These are phyloP conservation scores for Dissoconium aciculare DNA, from an alignment of 2,329 filamentous ascomycete genomes.

Conservation along the genomic window DNA sequence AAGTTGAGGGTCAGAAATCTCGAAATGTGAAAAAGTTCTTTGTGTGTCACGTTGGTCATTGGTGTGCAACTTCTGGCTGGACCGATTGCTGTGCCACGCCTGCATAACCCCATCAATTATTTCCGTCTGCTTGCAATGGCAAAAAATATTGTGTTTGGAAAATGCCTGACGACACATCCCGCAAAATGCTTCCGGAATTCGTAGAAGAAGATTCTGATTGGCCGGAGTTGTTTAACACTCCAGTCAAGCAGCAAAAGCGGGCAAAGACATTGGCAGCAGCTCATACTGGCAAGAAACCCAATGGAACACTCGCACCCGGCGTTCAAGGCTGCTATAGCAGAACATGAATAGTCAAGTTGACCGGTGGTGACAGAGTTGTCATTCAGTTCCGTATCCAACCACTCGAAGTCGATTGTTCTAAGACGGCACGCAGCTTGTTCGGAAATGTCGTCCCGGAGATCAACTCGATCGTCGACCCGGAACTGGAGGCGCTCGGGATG, in stretches of 20 bases:
- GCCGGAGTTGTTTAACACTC: constrained; percentile 1
- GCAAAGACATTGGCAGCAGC: constrained; percentile 9
- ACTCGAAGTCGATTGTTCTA: constrained; percentile 11
- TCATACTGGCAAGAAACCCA: constrained; percentile 10
- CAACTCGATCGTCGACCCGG: constrained; percentile 8
- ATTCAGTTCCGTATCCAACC: constrained; percentile 14
- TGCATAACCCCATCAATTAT: no score
- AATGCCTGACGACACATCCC: background rate
- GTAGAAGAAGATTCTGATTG: constrained; percentile 2
- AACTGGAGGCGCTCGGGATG: constrained; percentile 9
- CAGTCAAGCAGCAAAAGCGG: constrained; percentile 3
- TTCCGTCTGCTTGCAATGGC: no score
- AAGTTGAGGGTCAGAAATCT: no score
- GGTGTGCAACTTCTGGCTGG: no score
- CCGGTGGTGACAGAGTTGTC: constrained; percentile 9
- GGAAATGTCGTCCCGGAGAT: constrained; percentile 13
- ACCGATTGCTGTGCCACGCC: no score
- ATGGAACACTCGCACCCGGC: constrained; percentile 2
- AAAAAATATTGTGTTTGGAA: background rate
- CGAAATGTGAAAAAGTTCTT: no score
- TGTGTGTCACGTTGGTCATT: no score
- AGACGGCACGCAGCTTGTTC: constrained; percentile 9
- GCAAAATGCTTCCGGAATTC: constrained; percentile 1
- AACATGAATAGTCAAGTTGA: constrained; percentile 13
- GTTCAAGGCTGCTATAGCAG: constrained; percentile 15